Evolutionary conservation across 148 eudicot genomes (phyloP), one percentile per base, ranked within the genome.

Genomic region (Mesembryanthemum crystallinum): DNA sequence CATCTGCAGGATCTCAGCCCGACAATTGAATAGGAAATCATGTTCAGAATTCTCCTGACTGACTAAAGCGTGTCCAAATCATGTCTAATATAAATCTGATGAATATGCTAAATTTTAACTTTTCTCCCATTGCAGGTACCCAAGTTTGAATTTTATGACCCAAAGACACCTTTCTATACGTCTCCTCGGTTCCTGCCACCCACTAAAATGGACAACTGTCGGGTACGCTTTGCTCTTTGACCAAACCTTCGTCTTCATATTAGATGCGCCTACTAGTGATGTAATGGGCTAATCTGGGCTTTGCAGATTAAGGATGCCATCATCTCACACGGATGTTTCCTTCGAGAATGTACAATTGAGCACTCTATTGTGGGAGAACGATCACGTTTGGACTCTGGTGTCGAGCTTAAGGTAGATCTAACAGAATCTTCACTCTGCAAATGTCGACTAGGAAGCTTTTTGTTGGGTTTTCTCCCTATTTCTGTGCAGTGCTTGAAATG

Each of bases 311-410:
- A 91, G 85, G 92, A 96, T 85, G 93, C 97, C 20, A 92, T 96
- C 52, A 84, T 96, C 73, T 92, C 99, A 33, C 98, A 96, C 47
- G 99, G 99, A 70, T 96, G 99, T 75, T 96, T 96, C 87, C 82
- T 96, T 76, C 67, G 94, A 82, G 98, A 96, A 83, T 88, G 99
- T 78, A 78, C 61, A 7, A 79, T 96, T 39, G 88, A 89, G 74
- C 94, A 91, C 82, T 88, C 99, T 13, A 91, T 96, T 23, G 94
- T 96, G 23, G 99, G 99, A 61, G 97, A 92, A 79, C 90, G 99
- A 49, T 96, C 99, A 9, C 98, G 99, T 66, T 79, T 92, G 61
- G 98, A 96, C 87, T 80, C 77, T 68, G 98, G 98, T 43, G 98
- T 92, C 21, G 97, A 92, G 83, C 87, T 96, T 35, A 87, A 88